These are phyloP conservation scores for Rubia peregrina DNA, from an alignment of 305 asterid species.

Conservation along the genomic window DNA sequence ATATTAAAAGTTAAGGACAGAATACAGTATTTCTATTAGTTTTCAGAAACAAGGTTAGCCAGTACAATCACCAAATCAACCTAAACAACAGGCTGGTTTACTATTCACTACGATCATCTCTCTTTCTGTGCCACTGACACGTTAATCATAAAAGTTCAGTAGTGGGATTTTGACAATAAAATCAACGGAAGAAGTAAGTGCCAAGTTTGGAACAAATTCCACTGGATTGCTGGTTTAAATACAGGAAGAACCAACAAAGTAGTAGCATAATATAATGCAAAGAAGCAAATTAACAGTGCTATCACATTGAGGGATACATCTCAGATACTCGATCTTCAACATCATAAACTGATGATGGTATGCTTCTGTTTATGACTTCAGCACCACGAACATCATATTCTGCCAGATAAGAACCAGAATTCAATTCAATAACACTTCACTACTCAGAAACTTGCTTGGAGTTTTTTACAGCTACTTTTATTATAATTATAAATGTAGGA, in stretches of 20 bases:
- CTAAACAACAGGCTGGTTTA: background rate
- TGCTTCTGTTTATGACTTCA: constrained; percentile 32
- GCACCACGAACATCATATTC: constrained; percentile 19
- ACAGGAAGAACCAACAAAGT: background rate
- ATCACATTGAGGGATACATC: constrained; percentile 34
- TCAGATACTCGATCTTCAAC: constrained; percentile 30
- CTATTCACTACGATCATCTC: background rate
- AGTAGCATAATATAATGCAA: background rate
- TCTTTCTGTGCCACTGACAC: background rate
- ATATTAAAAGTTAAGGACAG: constrained; percentile 11
- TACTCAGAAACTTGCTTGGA: constrained; percentile 22
- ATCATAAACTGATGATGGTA: constrained; percentile 28
- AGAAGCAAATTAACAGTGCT: background rate
- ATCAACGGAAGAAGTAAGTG: background rate
- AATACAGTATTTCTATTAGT: background rate
- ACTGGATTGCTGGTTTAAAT: background rate
- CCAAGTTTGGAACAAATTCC: background rate
- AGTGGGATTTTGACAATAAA: background rate
- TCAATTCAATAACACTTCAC: constrained; percentile 26
- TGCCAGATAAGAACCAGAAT: constrained; percentile 21
- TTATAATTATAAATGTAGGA: constrained; percentile 25
- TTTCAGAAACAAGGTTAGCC: background rate
- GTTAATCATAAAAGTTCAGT: background rate
- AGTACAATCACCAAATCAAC: background rate
- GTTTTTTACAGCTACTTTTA: constrained; percentile 24